Percentiles rank a stretch among this genome's conserved stretches.
Evolutionary conservation across 495 filamentous ascomycete genomes (phyloP).

Genomic region (Aspergillus affinis): DNA sequence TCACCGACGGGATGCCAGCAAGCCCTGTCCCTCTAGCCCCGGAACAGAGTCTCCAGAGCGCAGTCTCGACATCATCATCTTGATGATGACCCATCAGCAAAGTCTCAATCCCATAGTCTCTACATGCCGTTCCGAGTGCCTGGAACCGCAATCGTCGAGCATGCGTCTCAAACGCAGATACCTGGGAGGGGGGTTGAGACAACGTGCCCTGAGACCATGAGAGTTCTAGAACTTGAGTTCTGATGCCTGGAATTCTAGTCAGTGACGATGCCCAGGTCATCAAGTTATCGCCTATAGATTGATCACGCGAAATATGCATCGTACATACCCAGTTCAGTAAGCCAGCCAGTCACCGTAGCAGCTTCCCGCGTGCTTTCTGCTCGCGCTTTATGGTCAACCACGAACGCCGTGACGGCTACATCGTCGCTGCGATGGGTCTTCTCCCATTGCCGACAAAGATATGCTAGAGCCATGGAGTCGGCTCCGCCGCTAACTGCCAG

Average conservation of each 20-base stretch:
- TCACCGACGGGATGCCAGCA: conserved; percentile 60
- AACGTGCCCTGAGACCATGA: conserved; percentile 39
- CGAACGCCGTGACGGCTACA: conserved; percentile 57
- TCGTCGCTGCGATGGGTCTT: conserved; percentile 19
- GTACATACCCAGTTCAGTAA: conserved; percentile 44
- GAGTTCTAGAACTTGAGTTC: conserved; percentile 50
- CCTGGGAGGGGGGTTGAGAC: conserved; percentile 8
- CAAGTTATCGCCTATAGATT: not conserved
- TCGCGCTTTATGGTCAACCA: conserved; percentile 79
- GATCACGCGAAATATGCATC: not conserved
- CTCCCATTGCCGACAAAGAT: conserved; percentile 59
- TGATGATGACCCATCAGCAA: conserved; percentile 80
- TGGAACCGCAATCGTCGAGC: conserved; percentile 76
- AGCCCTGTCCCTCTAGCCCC: conserved; percentile 66
- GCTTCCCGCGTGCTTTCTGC: conserved; percentile 70
- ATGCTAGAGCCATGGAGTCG: conserved; percentile 92
- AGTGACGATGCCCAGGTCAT: not conserved
- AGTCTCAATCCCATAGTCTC: conserved; percentile 41
- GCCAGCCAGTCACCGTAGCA: conserved; percentile 50
- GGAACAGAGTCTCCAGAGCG: conserved; percentile 68
- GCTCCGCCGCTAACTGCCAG: conserved; percentile 90
- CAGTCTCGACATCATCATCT: conserved; percentile 85
- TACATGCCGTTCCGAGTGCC: conserved; percentile 62
- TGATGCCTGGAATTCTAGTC: conserved; percentile 40
- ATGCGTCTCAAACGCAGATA: conserved; percentile 71